Evolutionary conservation across 176 grass and related monocot genomes (phyloP).

Genomic region (Metroxylon sagu): DNA sequence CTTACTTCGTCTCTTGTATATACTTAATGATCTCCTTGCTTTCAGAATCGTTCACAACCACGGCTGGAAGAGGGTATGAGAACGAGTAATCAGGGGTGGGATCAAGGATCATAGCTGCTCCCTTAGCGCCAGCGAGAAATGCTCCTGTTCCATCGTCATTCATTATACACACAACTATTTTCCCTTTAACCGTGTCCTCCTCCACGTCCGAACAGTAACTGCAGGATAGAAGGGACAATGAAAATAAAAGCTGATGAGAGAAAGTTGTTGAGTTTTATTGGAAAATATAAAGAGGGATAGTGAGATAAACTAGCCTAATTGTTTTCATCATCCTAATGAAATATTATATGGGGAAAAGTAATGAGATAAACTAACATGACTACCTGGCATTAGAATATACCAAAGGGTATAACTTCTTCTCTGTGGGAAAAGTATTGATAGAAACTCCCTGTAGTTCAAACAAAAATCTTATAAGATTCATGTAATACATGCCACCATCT

Average conservation of each 20-base stretch:
- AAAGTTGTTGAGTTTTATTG: neutral
- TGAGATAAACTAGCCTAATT: neutral
- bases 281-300: neutral
- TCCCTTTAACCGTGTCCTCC: neutral
- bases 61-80: neutral
- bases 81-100: neutral
- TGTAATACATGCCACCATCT: too few species aligned
- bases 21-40: neutral
- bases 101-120: neutral
- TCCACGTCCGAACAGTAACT: neutral
- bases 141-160: neutral
- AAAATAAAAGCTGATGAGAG: neutral
- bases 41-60: neutral
- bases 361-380: neutral
- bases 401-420: neutral
- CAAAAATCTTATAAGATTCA: too few species aligned
- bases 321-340: too few species aligned
- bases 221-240: too few species aligned
- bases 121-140: neutral
- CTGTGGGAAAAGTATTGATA: constrained; percentile 3
- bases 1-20: neutral
- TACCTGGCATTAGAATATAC: too few species aligned
- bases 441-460: constrained; percentile 14
- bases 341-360: too few species aligned
- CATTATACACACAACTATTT: neutral